A percentile compares a stretch with the other conserved stretches of the same genome.
These are phyloP conservation scores for Aspergillus sergii DNA, from an alignment of 2,329 filamentous ascomycete species.

Conservation along the genomic window DNA sequence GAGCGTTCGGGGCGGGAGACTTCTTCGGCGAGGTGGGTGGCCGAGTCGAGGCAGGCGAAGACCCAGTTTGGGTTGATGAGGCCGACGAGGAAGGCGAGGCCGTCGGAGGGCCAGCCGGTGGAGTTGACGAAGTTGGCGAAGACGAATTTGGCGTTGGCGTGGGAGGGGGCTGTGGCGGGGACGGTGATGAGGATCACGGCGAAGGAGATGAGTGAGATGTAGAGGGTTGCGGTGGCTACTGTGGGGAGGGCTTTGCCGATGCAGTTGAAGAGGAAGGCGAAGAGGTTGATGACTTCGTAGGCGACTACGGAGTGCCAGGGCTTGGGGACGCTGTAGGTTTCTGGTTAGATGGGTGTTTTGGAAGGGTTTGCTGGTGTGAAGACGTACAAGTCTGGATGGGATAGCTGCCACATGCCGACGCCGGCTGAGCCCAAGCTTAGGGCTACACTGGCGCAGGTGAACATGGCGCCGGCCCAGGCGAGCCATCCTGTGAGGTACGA, in stretches of 20 bases:
- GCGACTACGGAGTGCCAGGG: constrained; percentile 45
- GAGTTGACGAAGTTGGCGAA: constrained; percentile 57
- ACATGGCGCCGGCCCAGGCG: constrained; percentile 56
- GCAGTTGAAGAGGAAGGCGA: constrained; percentile 54
- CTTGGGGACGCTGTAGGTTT: constrained; percentile 24
- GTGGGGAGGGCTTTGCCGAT: constrained; percentile 37
- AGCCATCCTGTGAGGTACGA: constrained; percentile 55
- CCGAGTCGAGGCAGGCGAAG: constrained; percentile 54
- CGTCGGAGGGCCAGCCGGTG: constrained; percentile 50
- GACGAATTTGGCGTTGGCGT: constrained; percentile 52
- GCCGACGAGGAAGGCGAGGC: constrained; percentile 56
- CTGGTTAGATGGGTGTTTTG: background rate
- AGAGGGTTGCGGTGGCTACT: constrained; percentile 48
- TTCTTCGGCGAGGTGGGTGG: constrained; percentile 56
- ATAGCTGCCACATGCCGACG: constrained; percentile 56
- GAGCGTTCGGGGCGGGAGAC: constrained; percentile 50
- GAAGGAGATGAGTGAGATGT: constrained; percentile 51
- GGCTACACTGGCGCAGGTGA: constrained; percentile 57
- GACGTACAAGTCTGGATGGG: constrained; percentile 55
- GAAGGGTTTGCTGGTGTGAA: background rate
- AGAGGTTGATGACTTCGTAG: constrained; percentile 51
- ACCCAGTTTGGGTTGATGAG: constrained; percentile 55
- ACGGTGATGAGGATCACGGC: constrained; percentile 53
- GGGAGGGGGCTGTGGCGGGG: constrained; percentile 46
- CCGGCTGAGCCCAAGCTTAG: constrained; percentile 51